Conservation (phyloP, 805 yeast genomes). For the Ogataea pilisensis region DNA sequence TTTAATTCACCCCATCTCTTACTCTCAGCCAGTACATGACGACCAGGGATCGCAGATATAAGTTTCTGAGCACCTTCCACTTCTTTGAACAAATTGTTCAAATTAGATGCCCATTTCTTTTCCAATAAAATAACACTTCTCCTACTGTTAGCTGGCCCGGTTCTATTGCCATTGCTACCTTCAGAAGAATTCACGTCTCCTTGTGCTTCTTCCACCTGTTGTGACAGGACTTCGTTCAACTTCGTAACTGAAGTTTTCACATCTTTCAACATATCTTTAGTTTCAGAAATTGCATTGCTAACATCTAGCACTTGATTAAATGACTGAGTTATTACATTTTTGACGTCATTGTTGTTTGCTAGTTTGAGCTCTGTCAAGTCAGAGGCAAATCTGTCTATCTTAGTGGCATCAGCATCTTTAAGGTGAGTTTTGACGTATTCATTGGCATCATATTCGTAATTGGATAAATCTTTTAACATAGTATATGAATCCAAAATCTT, state of each 20-base stretch:
- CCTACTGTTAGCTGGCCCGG: conserved; percentile 50
- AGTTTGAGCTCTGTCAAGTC: conserved; percentile 46
- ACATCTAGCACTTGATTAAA: conserved; percentile 58
- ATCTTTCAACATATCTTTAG: conserved; percentile 59
- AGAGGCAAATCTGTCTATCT: conserved; percentile 65
- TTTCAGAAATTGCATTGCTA: conserved; percentile 54
- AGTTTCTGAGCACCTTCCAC: conserved; percentile 90
- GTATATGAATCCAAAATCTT: conserved; percentile 12
- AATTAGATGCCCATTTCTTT: conserved; percentile 74
- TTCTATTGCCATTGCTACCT: conserved; percentile 15
- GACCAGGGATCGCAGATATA: conserved; percentile 68
- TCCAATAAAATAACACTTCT: conserved; percentile 70
- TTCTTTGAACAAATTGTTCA: conserved; percentile 66
- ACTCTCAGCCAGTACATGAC: conserved; percentile 76
- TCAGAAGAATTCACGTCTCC: conserved; percentile 7
- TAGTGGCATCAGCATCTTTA: conserved; percentile 63
- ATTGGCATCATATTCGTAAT: conserved; percentile 44
- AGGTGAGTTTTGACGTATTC: conserved; percentile 46
- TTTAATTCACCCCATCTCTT: conserved; percentile 85
- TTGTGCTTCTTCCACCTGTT: conserved; percentile 30
- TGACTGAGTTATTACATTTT: conserved; percentile 55
- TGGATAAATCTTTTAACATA: conserved; percentile 35
- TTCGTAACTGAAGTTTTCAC: conserved; percentile 59
- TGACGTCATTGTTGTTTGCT: conserved; percentile 53
- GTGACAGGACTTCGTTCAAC: conserved; percentile 53